Percentiles rank a stretch among this genome's conserved stretches.
phyloP scores from a whole-genome alignment of 1,284 basidiomycete species.

The Ganoderma resinaceum region DNA sequence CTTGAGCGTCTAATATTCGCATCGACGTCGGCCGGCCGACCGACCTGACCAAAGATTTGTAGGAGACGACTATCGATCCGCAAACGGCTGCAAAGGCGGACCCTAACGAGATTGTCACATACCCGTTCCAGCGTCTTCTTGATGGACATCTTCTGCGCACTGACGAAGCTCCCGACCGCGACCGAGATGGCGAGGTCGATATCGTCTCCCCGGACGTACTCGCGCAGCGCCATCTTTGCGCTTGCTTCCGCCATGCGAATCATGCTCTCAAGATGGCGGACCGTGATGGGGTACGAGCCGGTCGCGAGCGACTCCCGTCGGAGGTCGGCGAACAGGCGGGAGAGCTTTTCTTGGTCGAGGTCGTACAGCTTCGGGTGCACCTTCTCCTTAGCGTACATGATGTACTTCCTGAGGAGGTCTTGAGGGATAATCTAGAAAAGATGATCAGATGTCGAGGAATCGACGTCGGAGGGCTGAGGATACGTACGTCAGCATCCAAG shows the following conservation, averaged over 20 bases:
- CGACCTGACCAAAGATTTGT: too few relatives aligned
- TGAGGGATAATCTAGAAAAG: constrained; percentile 90
- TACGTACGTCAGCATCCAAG: constrained; percentile 89
- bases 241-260: constrained; percentile 99
- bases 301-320: constrained; percentile 96
- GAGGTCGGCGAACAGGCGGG: constrained; percentile 95
- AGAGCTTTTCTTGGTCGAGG: constrained; percentile 95
- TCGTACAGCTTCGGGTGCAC: constrained; percentile 93
- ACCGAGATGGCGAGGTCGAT: constrained; percentile 98
- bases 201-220: constrained; percentile 95
- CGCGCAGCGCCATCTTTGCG: constrained; percentile 97
- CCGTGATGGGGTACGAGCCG: constrained; percentile 97
- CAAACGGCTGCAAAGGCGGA: neutral
- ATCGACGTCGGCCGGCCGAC: too few relatives aligned
- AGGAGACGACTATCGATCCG: too few relatives aligned
- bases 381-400: constrained; percentile 97
- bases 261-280: constrained; percentile 98
- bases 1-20: too few relatives aligned
- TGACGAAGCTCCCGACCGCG: constrained; percentile 94
- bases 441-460: neutral
- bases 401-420: constrained; percentile 97
- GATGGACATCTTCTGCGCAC: constrained; percentile 97
- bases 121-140: constrained; percentile 97
- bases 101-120: constrained; percentile 40
- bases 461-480: constrained; percentile 5